Conservation (phyloP, 371 early-diverging fungal genomes). For the Rhizopus arrhizus region DNA sequence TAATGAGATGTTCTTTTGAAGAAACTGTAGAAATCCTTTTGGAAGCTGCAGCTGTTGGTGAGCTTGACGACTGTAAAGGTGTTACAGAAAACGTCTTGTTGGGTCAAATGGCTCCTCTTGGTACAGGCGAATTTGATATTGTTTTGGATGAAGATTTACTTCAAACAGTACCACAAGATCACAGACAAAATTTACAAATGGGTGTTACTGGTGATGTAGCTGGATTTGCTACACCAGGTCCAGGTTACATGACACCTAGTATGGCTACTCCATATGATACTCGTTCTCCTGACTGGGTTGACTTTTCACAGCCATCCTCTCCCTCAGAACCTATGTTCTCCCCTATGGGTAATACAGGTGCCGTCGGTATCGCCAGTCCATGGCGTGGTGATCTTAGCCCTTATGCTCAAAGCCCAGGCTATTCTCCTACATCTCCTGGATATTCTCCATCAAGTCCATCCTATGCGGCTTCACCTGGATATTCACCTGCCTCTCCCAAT, state of each 20-base stretch:
- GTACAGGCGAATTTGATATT: slow-evolving; percentile 96
- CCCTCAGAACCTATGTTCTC: slow-evolving; percentile 69
- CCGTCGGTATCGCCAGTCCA: slow-evolving; percentile 47
- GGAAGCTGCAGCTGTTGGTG: slow-evolving; percentile 96
- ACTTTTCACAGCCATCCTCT: slow-evolving; percentile 61
- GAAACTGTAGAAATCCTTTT: slow-evolving; percentile 99
- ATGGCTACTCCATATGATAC: slow-evolving; percentile 60
- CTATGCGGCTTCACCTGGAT: slow-evolving; percentile 73
- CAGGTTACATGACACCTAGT: slow-evolving; percentile 62
- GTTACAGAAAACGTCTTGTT: slow-evolving; percentile 99
- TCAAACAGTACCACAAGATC: slow-evolving; percentile 55
- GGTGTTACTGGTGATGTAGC: slow-evolving; percentile 45
- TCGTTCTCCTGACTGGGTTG: slow-evolving; percentile 60
- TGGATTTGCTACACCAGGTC: slow-evolving; percentile 55
- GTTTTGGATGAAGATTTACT: slow-evolving; percentile 92
- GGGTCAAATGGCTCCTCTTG: slow-evolving; percentile 98
- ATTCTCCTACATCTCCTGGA: slow-evolving; percentile 81
- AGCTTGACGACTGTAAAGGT: slow-evolving; percentile 92
- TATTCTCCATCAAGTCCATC: slow-evolving; percentile 72
- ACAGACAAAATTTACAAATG: slow-evolving; percentile 45
- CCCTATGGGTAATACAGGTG: slow-evolving; percentile 64
- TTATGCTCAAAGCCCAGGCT: slow-evolving; percentile 63
- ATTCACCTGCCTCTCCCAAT: slow-evolving; percentile 75
- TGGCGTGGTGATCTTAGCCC: slow-evolving; percentile 58
- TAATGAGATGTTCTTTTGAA: slow-evolving; percentile 99